Conservation (phyloP, 108 stramenopile genomes). For the Schizochytrium sp. region DNA sequence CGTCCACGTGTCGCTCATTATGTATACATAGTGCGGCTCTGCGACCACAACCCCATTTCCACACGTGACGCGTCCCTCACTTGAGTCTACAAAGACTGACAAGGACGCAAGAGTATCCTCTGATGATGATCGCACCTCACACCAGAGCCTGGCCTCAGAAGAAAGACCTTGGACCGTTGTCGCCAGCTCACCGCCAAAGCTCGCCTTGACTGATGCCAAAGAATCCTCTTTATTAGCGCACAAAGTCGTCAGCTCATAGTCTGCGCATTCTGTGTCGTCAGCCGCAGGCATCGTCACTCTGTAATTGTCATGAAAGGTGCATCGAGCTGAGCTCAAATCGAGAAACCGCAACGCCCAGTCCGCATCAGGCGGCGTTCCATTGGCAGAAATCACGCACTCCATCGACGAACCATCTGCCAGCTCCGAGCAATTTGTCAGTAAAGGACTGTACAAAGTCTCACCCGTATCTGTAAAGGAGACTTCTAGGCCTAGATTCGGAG, state of each 20-base stretch:
- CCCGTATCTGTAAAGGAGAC: neutral
- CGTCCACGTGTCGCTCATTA: too few relatives aligned
- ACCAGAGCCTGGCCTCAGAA: neutral
- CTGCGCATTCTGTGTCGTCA: neutral
- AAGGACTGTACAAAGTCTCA: neutral
- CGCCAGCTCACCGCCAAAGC: neutral
- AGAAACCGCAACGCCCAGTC: neutral
- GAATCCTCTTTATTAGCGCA: neutral
- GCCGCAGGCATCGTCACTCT: neutral
- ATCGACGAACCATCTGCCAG: neutral
- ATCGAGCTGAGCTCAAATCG: neutral
- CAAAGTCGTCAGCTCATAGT: neutral
- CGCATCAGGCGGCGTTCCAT: neutral
- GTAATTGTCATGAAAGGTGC: neutral
- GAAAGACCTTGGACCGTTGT: too few relatives aligned
- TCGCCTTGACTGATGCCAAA: neutral
- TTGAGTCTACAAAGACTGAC: neutral
- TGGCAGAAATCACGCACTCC: neutral
- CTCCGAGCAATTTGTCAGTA: neutral
- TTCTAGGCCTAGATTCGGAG: neutral
- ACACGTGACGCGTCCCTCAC: neutral
- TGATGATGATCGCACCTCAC: neutral
- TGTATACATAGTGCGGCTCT: neutral
- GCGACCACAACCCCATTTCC: neutral
- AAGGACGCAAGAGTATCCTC: neutral